Evolutionary conservation across 371 early-diverging fungal species (phyloP).

Genomic region (Haplosporangium sp.): DNA sequence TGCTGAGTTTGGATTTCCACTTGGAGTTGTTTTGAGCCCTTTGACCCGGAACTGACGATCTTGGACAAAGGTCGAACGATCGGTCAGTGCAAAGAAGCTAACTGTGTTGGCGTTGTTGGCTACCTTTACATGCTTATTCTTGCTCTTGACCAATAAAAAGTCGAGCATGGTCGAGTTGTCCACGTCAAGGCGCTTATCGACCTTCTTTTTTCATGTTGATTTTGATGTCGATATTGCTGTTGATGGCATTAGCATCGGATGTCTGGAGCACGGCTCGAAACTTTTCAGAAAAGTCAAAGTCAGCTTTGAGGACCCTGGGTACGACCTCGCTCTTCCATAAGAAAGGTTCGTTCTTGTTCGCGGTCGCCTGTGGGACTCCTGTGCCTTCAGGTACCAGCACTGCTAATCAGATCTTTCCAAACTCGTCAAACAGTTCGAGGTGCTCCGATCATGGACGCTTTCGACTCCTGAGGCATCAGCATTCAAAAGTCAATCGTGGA

Average conservation of each 20-base stretch:
- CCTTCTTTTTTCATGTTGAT: background rate
- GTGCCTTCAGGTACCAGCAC: conserved; percentile 35
- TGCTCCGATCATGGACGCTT: conserved; percentile 18
- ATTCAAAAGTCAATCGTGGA: conserved; percentile 52
- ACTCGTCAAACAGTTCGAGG: conserved; percentile 44
- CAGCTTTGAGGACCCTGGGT: conserved; percentile 20
- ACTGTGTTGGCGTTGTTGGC: background rate
- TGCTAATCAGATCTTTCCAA: conserved; percentile 23
- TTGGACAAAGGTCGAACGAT: conserved; percentile 10
- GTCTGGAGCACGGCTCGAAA: conserved; percentile 38
- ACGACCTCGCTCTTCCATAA: conserved; percentile 42
- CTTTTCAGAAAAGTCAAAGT: conserved; percentile 47
- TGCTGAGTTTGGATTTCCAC: conserved; percentile 37
- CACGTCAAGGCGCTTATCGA: conserved; percentile 1
- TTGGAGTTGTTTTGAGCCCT: conserved; percentile 24
- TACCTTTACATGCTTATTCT: conserved; percentile 9
- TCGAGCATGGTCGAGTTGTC: background rate
- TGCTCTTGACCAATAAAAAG: conserved; percentile 16
- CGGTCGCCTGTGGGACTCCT: conserved; percentile 7
- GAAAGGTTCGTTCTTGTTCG: conserved; percentile 29
- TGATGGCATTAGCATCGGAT: too few relatives aligned
- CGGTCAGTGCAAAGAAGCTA: background rate
- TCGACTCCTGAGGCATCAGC: conserved; percentile 30
- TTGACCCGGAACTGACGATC: conserved; percentile 50
- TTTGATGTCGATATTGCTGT: too few relatives aligned